Base-by-base conservation (phyloP, 495 filamentous ascomycete species). In the Penicillium daleae region DNA sequence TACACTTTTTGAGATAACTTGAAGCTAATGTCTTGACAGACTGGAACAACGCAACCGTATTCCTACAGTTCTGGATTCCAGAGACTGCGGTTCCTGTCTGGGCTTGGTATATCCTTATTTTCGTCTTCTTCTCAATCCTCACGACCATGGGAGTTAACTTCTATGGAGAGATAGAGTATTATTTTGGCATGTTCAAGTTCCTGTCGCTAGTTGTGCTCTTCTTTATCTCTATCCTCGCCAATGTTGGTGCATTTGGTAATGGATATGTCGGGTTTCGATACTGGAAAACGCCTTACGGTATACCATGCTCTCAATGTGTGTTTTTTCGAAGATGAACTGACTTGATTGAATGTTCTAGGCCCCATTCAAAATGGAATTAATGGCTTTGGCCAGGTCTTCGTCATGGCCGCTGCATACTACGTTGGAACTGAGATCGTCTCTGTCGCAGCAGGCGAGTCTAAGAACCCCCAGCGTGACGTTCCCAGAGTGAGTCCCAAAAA, bases 351-450 rank as follows among this genome's bases (percentile, higher is more conserved):
- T 3, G 12, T 15, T 12, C 15, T 12, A 39, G 35, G 35, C 6
- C 35, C 35, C 6, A 39, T 39, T 5, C 35, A 39, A 15, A 39
- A 17, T 17, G 35, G 35, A 39, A 15, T 39, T 15, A 39, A 39
- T 39, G 35, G 35, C 13, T 17, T 39, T 17, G 35, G 35, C 2
- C 35, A 39, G 5, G 12, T 48, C 3, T 48, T 57, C 27, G 55
- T 46, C 19, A 27, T 57, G n/a, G 55, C 55, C 9, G 55, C 55
- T n/a, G 39, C 55, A 3, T 57, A 57, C 22, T 57, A 57, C 32
- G 55, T 57, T 15, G 55, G 55, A n/a, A 57, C 55, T 21, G 55
- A 57, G 39, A 57, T 46, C 8, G 55, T 57, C 6, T 57, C 55
- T 27, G 55, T 57, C 17, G 55, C 55, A 57, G 55, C 55, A 42